Evolutionary conservation across 345 rosid genomes (phyloP).

Genomic region (Fremontodendron californicum): DNA sequence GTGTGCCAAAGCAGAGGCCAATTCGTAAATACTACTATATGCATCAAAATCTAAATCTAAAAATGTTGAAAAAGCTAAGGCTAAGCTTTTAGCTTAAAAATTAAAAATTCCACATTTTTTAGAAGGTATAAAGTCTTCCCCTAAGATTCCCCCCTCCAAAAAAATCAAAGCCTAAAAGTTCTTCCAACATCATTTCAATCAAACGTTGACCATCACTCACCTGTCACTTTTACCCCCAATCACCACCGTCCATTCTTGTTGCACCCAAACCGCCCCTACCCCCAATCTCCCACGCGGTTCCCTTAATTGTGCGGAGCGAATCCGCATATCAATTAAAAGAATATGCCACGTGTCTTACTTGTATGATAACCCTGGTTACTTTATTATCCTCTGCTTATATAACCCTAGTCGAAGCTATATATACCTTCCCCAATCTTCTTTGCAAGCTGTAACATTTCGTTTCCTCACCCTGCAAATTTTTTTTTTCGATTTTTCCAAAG

Average conservation of each 20-base stretch:
- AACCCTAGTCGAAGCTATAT: slow-evolving; percentile 27
- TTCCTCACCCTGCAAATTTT: not conserved
- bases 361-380: slow-evolving; percentile 12
- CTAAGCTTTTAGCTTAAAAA: not conserved
- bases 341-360: slow-evolving; percentile 21
- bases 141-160: too few relatives aligned
- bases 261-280: not conserved
- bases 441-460: not conserved
- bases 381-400: not conserved
- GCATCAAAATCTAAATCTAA: too few relatives aligned
- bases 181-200: not conserved
- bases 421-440: not conserved
- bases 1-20: not conserved
- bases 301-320: slow-evolving; percentile 15
- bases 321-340: not conserved
- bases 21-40: not conserved
- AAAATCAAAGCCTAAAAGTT: not conserved
- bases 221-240: not conserved
- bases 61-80: not conserved
- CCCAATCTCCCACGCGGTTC: not conserved
- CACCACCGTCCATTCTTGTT: not conserved
- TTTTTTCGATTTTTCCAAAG: not conserved
- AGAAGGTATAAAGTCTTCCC: not conserved
- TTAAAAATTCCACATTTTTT: not conserved
- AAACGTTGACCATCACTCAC: not conserved